These are phyloP conservation scores for Nicotiana otophora DNA, from an alignment of 257 asterid species.

Conservation along the genomic window DNA sequence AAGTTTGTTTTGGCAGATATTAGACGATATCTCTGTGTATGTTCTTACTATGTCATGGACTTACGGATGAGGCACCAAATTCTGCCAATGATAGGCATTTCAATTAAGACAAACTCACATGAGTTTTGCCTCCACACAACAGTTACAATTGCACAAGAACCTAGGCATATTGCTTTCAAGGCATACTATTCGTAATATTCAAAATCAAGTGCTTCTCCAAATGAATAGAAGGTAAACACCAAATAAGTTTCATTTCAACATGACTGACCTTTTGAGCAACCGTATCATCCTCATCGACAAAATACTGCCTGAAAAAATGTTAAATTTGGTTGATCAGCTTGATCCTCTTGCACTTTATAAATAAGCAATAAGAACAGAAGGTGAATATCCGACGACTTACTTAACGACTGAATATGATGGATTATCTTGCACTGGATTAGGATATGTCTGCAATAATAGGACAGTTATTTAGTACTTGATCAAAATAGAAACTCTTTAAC, in stretches of 20 bases:
- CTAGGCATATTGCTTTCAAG: neutral
- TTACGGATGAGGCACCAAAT: slow-evolving; percentile 1
- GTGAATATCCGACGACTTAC: slow-evolving; percentile 30
- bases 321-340: neutral
- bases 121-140: neutral
- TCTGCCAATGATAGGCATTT: neutral
- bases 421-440: slow-evolving; percentile 83
- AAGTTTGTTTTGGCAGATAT: neutral
- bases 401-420: slow-evolving; percentile 79
- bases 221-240: neutral
- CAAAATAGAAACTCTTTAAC: neutral
- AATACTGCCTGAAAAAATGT: slow-evolving; percentile 59
- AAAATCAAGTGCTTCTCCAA: neutral
- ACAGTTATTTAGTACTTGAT: neutral
- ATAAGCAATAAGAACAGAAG: neutral
- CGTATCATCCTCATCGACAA: slow-evolving; percentile 75
- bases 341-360: neutral
- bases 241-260: slow-evolving; percentile 5
- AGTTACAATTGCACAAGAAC: neutral
- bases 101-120: neutral
- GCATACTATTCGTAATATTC: neutral
- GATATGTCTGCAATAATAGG: slow-evolving; percentile 44
- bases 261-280: slow-evolving; percentile 66
- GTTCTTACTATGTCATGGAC: neutral
- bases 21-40: neutral